A percentile compares a stretch with the other conserved stretches of the same genome.
Conservation (phyloP, 192 early-diverging fungal genomes). For the Geranomyces variabilis region DNA sequence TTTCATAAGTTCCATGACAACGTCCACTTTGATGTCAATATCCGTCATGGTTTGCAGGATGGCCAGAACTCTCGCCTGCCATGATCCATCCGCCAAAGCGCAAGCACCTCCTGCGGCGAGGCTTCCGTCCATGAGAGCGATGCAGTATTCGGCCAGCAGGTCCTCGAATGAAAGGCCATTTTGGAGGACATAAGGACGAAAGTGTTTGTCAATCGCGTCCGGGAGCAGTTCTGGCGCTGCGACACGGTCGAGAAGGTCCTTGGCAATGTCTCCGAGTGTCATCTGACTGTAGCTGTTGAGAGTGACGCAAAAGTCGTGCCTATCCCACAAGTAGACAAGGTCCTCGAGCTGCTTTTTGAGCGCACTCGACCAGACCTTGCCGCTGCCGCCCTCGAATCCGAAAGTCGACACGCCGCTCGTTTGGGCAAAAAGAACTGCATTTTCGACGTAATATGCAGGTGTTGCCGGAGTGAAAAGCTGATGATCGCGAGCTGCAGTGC, state of each 20-base stretch:
- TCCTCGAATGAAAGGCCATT: constrained; percentile 57
- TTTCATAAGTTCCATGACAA: constrained; percentile 67
- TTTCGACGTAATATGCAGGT: constrained; percentile 37
- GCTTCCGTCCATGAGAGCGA: constrained; percentile 57
- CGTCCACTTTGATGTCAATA: constrained; percentile 37
- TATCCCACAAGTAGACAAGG: constrained; percentile 54
- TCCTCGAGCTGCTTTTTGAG: constrained; percentile 61
- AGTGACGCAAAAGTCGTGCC: constrained; percentile 48
- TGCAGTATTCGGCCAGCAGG: constrained; percentile 59
- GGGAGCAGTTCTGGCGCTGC: constrained; percentile 60
- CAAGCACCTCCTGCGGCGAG: background rate
- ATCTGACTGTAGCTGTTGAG: constrained; percentile 58
- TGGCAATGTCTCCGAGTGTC: constrained; percentile 50
- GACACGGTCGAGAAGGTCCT: constrained; percentile 65
- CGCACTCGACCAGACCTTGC: constrained; percentile 24
- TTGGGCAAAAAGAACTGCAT: constrained; percentile 26
- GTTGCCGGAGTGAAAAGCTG: constrained; percentile 32
- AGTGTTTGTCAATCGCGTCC: constrained; percentile 56
- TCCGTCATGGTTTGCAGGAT: constrained; percentile 48
- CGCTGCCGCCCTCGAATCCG: constrained; percentile 33
- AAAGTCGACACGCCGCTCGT: constrained; percentile 29
- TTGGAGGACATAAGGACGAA: constrained; percentile 57
- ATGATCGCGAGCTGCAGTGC: constrained; percentile 8
- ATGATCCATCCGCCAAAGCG: constrained; percentile 29
- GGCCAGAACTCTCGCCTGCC: constrained; percentile 64